Evolutionary conservation across 345 rosid genomes (phyloP), one percentile per base, ranked within the genome.

Genomic region (Salix caprea): DNA sequence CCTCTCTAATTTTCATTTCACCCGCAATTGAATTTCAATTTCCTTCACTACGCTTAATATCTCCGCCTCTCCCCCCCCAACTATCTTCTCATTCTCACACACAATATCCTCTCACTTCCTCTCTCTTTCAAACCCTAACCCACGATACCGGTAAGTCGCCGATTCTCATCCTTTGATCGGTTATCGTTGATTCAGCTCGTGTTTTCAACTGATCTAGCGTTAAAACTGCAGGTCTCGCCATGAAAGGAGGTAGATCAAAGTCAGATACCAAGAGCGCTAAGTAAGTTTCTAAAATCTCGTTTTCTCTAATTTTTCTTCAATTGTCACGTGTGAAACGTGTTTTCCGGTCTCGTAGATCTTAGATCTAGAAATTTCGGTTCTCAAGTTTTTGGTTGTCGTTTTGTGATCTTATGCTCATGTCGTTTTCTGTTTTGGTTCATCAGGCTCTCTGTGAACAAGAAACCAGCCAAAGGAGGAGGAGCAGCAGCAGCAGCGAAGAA

Each of bases 191-290:
- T 76, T 81, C 52, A 2, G 14, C 9, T 6, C 2, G 16, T 34
- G 4, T 8, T 69, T 70, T 69, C 58, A 1, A 58, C 76, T 80
- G 87, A 85, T 86, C 76, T 24, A 65, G 9, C 76, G 36, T 65
- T 73, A 2, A 48, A 1, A 4, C 4, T 83, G 84, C 86, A 94
- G 94, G 83, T 84, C 86, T 85, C 52, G 83, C 64, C 73, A 96
- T 93, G 99, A 96, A 96, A 81, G 99, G 97, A 85, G 95, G 90
- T 68, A 96, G 88, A 85, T 89, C 99, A 6, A 91, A 87, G 88
- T 75, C 97, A 6, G 97, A 89, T 28, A 62, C 95, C n/a, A 92
- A 85, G 89, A 88, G 74, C 85, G 11, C 91, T 26, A 89, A 88
- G 99, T 96, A 67, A 87, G 91, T 75, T 71, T 76, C 65, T 32